Percentiles rank a stretch among this genome's conserved stretches.
Evolutionary conservation across 805 yeast genomes (phyloP).

Genomic region (Lipomyces sp.): DNA sequence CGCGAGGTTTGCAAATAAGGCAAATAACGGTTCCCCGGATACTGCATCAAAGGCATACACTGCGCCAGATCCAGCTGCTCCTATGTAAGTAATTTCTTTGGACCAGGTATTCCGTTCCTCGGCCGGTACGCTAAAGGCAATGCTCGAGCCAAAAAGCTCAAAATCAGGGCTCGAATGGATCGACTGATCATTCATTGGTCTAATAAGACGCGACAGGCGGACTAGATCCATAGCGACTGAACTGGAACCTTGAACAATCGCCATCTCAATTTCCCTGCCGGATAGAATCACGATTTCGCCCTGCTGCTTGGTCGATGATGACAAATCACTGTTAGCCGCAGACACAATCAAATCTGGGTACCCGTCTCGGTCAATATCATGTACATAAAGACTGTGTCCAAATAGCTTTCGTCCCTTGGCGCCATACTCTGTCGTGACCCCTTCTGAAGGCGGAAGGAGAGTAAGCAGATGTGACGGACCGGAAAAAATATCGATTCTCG

Average conservation of each 20-base stretch:
- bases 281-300: conserved; percentile 34
- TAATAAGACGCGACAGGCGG: conserved; percentile 18
- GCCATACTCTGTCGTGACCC: conserved; percentile 47
- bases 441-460: conserved; percentile 42
- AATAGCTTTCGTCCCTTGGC: conserved; percentile 51
- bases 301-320: conserved; percentile 44
- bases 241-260: conserved; percentile 27
- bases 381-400: conserved; percentile 47
- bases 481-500: conserved; percentile 49
- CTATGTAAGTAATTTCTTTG: conserved; percentile 19
- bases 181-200: conserved; percentile 15
- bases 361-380: conserved; percentile 50
- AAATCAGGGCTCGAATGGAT: conserved; percentile 38
- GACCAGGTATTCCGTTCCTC: not conserved
- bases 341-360: conserved; percentile 52
- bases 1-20: conserved; percentile 16
- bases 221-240: conserved; percentile 24
- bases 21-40: conserved; percentile 21
- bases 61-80: conserved; percentile 24
- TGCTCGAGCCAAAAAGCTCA: conserved; percentile 29
- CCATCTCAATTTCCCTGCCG: conserved; percentile 24
- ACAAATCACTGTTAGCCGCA: conserved; percentile 52
- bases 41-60: conserved; percentile 26
- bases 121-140: conserved; percentile 14
- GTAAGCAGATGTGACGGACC: conserved; percentile 27